These are phyloP conservation scores for Hirschioporus abietinus DNA, from an alignment of 768 basidiomycete species.

Conservation along the genomic window DNA sequence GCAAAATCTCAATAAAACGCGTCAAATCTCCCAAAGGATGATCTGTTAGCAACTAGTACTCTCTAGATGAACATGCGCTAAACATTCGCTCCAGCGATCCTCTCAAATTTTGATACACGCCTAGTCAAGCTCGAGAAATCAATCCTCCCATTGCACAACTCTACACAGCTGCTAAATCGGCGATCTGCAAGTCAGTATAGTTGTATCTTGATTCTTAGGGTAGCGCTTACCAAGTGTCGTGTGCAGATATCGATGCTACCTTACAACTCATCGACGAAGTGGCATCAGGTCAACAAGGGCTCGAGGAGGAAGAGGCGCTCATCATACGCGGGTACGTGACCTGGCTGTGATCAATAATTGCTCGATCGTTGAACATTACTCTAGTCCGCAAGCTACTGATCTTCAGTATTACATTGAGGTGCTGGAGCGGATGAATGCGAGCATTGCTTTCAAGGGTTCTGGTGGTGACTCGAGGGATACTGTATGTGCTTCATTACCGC, in stretches of 20 bases:
- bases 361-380: slow-evolving; percentile 3
- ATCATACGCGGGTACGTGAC: slow-evolving; percentile 66
- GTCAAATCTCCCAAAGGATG: slow-evolving; percentile 82
- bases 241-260: slow-evolving; percentile 73
- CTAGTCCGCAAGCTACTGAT: slow-evolving; percentile 67
- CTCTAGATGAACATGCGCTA: slow-evolving; percentile 5
- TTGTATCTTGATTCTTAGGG: slow-evolving; percentile 1
- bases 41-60: slow-evolving; percentile 47
- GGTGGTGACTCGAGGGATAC: slow-evolving; percentile 52
- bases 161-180: slow-evolving; percentile 69
- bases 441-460: slow-evolving; percentile 68
- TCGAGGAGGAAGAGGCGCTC: slow-evolving; percentile 71
- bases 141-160: slow-evolving; percentile 75
- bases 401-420: slow-evolving; percentile 64
- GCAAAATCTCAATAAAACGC: slow-evolving; percentile 83
- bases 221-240: neutral
- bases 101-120: slow-evolving; percentile 79
- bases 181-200: slow-evolving; percentile 59
- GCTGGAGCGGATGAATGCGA: slow-evolving; percentile 71
- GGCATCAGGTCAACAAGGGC: slow-evolving; percentile 67
- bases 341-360: neutral
- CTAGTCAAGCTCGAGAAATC: slow-evolving; percentile 82
- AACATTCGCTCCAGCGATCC: slow-evolving; percentile 53
- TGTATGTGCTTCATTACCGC: slow-evolving; percentile 26
- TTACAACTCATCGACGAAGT: slow-evolving; percentile 75